Base-by-base conservation (phyloP, 108 stramenopile species). In the Aureococcus anophagefferens region DNA sequence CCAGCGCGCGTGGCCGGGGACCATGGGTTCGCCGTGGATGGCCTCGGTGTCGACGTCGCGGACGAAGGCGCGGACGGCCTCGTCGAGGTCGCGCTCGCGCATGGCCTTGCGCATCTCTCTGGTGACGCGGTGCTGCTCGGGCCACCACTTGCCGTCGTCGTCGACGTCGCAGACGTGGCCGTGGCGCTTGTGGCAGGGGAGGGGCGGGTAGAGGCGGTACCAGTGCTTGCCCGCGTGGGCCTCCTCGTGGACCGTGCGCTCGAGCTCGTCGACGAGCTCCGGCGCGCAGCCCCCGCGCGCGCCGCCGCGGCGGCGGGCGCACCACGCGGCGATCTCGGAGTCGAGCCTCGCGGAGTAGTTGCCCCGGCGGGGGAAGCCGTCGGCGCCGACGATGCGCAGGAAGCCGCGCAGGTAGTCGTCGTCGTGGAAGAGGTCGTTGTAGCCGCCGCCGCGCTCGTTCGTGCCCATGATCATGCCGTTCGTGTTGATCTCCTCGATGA, bases 401-500 rank as follows among this genome's bases (percentile, higher is more conserved):
- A 46, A 31, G 30, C 0, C 13, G 4, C 44, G 45, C 35, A 46
- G 30, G 29, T 51, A 21, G 35, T 59, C 68, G 18, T 69, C 45
- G 46, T 44, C 68, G 31, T 31, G 46, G 68, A 51, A 69, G 46
- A 69, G 37, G 68, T 46, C 36, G 9, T 5, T 30, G 68, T 69
- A 69, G 45, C 45, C 46, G 45, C 46, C 68, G 51, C 3, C 25
- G 21, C 51, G 51, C 21, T 11, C 21, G 51, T 59, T 3, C 21
- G 51, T 59, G 11, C 68, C 68, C 28, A 69, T 51, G 45, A 69
- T 69, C 30, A 59, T 46, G 14, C 68, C 68, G 68, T 69, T 69
- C n/a, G 68, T 59, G 68, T 69, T 69, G 35, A 69, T 51, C 30
- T 69, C 68, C 30, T 69, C 68, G 35, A 69, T 33, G 46, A 16